Conservation (phyloP, 768 basidiomycete species). For the Trametes meyenii region DNA sequence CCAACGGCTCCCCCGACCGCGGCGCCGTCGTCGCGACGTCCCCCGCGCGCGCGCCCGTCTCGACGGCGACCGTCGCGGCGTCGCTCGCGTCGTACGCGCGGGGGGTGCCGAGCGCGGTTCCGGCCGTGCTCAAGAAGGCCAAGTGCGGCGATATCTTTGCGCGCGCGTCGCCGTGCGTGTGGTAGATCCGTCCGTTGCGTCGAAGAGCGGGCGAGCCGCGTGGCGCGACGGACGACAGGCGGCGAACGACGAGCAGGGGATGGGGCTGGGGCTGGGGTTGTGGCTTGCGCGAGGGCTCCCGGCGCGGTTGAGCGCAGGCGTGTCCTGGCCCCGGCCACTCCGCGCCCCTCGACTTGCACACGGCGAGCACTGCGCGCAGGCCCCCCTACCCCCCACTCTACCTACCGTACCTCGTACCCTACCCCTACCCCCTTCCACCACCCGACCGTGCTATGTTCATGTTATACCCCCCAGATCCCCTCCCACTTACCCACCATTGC, state of each 20-base stretch:
- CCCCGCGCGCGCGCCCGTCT: not conserved
- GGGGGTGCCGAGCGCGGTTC: not conserved
- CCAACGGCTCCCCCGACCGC: slow-evolving; percentile 6
- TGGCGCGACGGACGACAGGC: too few relatives aligned
- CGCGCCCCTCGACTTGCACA: not conserved
- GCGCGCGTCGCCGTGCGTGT: slow-evolving; percentile 20
- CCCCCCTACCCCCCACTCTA: too few relatives aligned
- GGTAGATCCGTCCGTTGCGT: slow-evolving; percentile 9
- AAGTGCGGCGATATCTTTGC: slow-evolving; percentile 21
- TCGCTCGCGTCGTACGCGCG: too few relatives aligned
- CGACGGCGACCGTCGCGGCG: not conserved
- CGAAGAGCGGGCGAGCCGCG: not conserved
- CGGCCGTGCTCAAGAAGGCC: slow-evolving; percentile 19
- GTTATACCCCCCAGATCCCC: too few relatives aligned
- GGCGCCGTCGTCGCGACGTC: not conserved
- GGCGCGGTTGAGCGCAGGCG: not conserved
- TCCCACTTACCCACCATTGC: too few relatives aligned
- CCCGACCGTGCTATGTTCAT: too few relatives aligned
- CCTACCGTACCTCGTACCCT: too few relatives aligned
- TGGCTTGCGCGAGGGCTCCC: not conserved
- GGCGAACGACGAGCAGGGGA: too few relatives aligned
- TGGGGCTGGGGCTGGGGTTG: not conserved
- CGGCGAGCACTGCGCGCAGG: too few relatives aligned
- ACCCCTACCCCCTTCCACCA: too few relatives aligned
- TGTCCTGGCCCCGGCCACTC: not conserved